Evolutionary conservation across 257 asterid species (phyloP).

Genomic region (Ehretia macrophylla): DNA sequence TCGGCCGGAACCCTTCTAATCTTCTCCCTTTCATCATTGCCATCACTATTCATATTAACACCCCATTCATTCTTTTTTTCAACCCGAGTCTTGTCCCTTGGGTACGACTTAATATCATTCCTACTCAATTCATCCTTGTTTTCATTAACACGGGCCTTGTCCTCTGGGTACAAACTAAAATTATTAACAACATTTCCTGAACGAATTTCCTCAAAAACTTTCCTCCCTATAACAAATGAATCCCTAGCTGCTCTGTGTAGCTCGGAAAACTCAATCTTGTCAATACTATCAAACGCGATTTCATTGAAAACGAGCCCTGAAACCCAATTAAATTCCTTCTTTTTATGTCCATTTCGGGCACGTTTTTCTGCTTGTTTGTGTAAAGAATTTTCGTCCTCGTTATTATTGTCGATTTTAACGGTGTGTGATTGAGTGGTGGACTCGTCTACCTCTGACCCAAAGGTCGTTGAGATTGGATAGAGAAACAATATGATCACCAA

Average conservation of each 20-base stretch:
- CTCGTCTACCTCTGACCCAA: too few species aligned
- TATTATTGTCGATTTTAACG: neutral
- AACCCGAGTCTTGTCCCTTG: too few species aligned
- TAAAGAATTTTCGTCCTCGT: neutral
- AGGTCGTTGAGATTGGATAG: conserved; percentile 24
- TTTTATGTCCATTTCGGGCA: conserved; percentile 4
- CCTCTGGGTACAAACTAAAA: too few species aligned
- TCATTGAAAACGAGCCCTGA: conserved; percentile 66
- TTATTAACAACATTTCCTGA: too few species aligned
- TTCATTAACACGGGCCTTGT: too few species aligned
- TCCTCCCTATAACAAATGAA: conserved; percentile 70
- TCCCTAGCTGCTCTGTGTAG: conserved; percentile 63
- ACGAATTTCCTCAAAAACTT: conserved; percentile 53
- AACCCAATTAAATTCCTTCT: conserved; percentile 47
- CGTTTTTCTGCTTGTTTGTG: conserved; percentile 17
- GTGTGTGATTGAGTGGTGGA: too few species aligned
- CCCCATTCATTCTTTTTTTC: too few species aligned
- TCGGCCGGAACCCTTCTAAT: conserved; percentile 19
- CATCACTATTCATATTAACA: too few species aligned
- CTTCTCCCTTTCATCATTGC: conserved; percentile 61
- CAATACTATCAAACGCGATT: conserved; percentile 43
- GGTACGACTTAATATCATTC: too few species aligned
- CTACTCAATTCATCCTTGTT: too few species aligned
- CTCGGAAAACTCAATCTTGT: conserved; percentile 61
- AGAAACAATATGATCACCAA: conserved; percentile 56